These are phyloP conservation scores for Tuber aestivum DNA, from an alignment of 495 filamentous ascomycete species.

Conservation along the genomic window DNA sequence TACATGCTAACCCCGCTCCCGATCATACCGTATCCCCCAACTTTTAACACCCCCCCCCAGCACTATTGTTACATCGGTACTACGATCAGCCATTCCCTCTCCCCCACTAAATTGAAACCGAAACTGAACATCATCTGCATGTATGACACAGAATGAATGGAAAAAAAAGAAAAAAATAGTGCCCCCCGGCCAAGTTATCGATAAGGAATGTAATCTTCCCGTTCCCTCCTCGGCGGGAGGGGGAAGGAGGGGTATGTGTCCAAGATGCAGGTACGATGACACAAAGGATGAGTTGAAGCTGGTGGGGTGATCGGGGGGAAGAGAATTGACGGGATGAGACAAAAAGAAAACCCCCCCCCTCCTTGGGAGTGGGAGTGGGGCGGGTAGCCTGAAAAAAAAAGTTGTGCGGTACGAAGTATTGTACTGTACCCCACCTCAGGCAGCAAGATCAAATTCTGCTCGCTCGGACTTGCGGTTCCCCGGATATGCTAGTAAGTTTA, in stretches of 20 bases:
- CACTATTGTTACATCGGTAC: background rate
- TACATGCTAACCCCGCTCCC: background rate
- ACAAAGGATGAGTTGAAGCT: too few relatives aligned
- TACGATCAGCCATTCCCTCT: background rate
- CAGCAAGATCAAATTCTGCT: background rate
- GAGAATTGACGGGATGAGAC: background rate
- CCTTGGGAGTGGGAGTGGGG: too few relatives aligned
- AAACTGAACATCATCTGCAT: background rate
- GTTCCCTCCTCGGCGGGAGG: background rate
- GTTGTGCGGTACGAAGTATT: too few relatives aligned
- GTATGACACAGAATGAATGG: background rate
- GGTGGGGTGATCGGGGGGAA: background rate
- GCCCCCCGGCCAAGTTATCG: background rate
- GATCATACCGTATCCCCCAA: background rate
- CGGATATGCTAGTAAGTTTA: background rate
- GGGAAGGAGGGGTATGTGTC: background rate
- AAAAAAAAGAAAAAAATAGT: background rate
- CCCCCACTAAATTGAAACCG: background rate
- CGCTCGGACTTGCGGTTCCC: background rate
- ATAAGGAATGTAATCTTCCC: background rate
- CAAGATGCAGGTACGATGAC: background rate
- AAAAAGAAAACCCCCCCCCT: too few relatives aligned
- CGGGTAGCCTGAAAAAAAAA: background rate
- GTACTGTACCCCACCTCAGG: too few relatives aligned
- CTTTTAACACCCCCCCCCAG: background rate